Evolutionary conservation across 75 land plant species (phyloP).

Genomic region (Cupressus sempervirens): DNA sequence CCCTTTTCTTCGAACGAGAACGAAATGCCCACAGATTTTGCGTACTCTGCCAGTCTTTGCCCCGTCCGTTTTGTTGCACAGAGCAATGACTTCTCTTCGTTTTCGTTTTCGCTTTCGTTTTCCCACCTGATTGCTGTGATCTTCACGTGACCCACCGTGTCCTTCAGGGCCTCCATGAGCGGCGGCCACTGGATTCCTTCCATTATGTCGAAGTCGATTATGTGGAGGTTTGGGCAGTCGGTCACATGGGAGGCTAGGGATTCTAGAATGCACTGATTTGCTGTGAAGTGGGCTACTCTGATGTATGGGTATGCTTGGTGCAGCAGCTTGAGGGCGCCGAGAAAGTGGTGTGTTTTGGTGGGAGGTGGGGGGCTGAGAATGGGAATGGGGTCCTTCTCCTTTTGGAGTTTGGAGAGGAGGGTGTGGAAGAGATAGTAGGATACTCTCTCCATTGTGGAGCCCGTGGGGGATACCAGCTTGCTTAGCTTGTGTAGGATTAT

Average conservation of each 20-base stretch:
- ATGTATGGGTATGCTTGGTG: constrained; percentile 67
- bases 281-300: constrained; percentile 63
- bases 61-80: constrained; percentile 37
- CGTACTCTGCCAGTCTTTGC: constrained; percentile 44
- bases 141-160: constrained; percentile 32
- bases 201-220: constrained; percentile 64
- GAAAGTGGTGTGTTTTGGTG: constrained; percentile 12
- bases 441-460: constrained; percentile 46
- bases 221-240: constrained; percentile 35
- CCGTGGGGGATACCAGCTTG: constrained; percentile 40
- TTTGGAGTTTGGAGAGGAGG: constrained; percentile 34
- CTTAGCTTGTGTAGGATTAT: constrained; percentile 67
- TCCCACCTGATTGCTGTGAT: constrained; percentile 52
- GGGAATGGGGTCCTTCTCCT: no score
- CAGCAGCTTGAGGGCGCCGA: constrained; percentile 53
- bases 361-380: not conserved
- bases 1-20: constrained; percentile 49
- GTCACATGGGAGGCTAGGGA: constrained; percentile 13
- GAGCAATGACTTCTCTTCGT: not conserved
- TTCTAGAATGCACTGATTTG: constrained; percentile 68
- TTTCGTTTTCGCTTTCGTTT: no score
- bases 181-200: constrained; percentile 75
- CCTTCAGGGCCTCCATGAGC: constrained; percentile 57
- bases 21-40: constrained; percentile 44
- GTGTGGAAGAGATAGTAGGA: constrained; percentile 47